Evolutionary conservation across 2,329 filamentous ascomycete genomes (phyloP).

Genomic region (Cytospora chrysosperma): DNA sequence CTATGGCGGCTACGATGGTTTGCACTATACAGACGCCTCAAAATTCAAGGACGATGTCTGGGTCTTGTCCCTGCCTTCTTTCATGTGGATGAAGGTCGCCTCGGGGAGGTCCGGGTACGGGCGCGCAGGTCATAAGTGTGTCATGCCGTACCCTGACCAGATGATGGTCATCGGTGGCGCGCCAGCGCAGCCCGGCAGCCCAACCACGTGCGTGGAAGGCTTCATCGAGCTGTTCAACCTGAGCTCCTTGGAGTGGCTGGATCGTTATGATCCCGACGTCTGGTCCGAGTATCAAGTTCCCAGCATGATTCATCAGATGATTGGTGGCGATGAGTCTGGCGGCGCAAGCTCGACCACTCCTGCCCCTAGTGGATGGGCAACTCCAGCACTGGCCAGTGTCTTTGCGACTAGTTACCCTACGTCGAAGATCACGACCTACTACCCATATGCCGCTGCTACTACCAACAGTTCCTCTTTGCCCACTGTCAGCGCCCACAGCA

Average conservation of each 20-base stretch:
- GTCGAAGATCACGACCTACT: conserved; percentile 57
- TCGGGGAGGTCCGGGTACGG: conserved; percentile 49
- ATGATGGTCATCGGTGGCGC: conserved; percentile 78
- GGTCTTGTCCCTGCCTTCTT: conserved; percentile 77
- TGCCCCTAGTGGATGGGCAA: conserved; percentile 55
- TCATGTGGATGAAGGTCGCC: conserved; percentile 67
- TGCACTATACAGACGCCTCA: conserved; percentile 34
- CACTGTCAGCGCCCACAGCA: conserved; percentile 25
- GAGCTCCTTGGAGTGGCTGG: conserved; percentile 66
- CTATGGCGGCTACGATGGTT: conserved; percentile 71
- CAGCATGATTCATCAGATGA: conserved; percentile 57
- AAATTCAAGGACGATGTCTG: conserved; percentile 67
- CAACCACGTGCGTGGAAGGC: conserved; percentile 47
- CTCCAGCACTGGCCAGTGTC: conserved; percentile 46
- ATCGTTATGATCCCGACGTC: conserved; percentile 64
- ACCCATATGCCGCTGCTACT: conserved; percentile 53
- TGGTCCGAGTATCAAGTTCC: conserved; percentile 70
- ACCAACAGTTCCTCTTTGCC: conserved; percentile 30
- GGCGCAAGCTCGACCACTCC: conserved; percentile 70
- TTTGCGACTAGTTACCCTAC: conserved; percentile 57
- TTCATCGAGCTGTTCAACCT: conserved; percentile 70
- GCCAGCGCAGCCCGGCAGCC: conserved; percentile 33
- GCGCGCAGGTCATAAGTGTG: conserved; percentile 72
- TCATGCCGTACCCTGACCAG: conserved; percentile 73
- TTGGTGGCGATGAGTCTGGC: conserved; percentile 66